Conservation (phyloP, 2,329 filamentous ascomycete species). For the Diaporthe sp. region DNA sequence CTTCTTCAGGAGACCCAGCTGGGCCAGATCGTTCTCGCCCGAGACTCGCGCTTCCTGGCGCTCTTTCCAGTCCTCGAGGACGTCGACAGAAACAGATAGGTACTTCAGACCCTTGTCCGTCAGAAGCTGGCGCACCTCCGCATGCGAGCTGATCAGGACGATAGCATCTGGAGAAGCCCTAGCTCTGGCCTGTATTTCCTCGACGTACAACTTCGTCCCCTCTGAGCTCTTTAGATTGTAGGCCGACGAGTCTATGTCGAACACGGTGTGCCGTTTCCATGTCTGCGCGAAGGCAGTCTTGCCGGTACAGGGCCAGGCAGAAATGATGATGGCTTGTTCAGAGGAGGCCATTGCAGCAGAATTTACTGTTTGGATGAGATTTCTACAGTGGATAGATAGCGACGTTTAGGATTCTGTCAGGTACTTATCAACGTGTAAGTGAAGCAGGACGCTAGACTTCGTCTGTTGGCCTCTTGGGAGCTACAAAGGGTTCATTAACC, state of each 20-base stretch:
- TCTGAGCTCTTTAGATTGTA: not conserved
- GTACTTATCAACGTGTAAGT: not conserved
- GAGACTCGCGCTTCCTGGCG: not conserved
- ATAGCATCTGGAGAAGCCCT: not conserved
- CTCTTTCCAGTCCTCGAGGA: constrained; percentile 13
- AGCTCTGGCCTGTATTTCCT: not conserved
- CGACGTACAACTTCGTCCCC: not conserved
- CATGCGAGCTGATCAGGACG: not conserved
- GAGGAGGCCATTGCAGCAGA: not conserved
- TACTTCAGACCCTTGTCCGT: not conserved
- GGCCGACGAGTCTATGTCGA: constrained; percentile 18
- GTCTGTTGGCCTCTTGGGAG: not conserved
- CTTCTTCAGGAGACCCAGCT: not conserved
- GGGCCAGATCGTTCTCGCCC: not conserved
- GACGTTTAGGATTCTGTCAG: too few relatives aligned
- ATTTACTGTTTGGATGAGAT: too few relatives aligned
- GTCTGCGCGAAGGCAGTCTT: not conserved
- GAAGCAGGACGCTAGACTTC: not conserved
- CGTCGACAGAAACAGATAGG: constrained; percentile 3
- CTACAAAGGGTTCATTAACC: not conserved
- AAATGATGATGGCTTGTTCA: constrained; percentile 5
- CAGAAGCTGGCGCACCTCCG: not conserved
- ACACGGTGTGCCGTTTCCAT: not conserved
- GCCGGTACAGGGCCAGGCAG: constrained; percentile 18
- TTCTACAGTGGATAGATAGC: too few relatives aligned